phyloP scores from a whole-genome alignment of 2,329 filamentous ascomycete species.

The Aspergillus tamarii region DNA sequence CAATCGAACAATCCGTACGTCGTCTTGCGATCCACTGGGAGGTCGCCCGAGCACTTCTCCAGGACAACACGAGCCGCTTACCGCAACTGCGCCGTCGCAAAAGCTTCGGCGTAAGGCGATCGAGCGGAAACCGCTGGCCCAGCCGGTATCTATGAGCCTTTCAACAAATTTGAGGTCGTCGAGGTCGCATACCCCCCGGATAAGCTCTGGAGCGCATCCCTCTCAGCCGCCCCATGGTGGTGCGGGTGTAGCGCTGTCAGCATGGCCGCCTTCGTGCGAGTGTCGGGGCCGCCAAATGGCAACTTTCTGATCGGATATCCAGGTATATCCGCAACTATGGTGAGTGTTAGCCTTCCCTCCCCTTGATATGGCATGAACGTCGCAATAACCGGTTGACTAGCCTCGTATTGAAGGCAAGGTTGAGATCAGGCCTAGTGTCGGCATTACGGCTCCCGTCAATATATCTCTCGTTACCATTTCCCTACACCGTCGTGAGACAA shows the following conservation, averaged over 20 bases:
- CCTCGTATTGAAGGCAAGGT: slow-evolving; percentile 97
- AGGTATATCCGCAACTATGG: slow-evolving; percentile 94
- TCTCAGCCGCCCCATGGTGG: slow-evolving; percentile 42
- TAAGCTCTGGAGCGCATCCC: slow-evolving; percentile 27
- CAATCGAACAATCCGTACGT: neutral
- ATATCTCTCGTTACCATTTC: slow-evolving; percentile 93
- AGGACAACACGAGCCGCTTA: slow-evolving; percentile 16
- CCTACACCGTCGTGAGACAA: slow-evolving; percentile 89
- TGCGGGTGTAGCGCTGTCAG: slow-evolving; percentile 43
- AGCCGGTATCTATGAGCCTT: slow-evolving; percentile 31
- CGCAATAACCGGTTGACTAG: slow-evolving; percentile 50
- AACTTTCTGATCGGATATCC: slow-evolving; percentile 97
- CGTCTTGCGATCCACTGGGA: neutral
- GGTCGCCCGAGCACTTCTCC: neutral
- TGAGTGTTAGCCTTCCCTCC: slow-evolving; percentile 55
- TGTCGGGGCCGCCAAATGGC: slow-evolving; percentile 95
- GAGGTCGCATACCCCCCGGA: slow-evolving; percentile 33
- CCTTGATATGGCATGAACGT: slow-evolving; percentile 1
- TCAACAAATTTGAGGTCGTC: slow-evolving; percentile 23
- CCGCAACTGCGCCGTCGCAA: slow-evolving; percentile 18
- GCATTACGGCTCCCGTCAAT: slow-evolving; percentile 84
- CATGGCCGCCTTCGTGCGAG: slow-evolving; percentile 84
- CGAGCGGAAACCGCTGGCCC: slow-evolving; percentile 8
- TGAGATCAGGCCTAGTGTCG: slow-evolving; percentile 85
- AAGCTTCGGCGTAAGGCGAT: slow-evolving; percentile 19